Percentiles rank a stretch among this genome's conserved stretches.
Conservation (phyloP, 106 monocot genomes). For the Phalaenopsis equestris region DNA sequence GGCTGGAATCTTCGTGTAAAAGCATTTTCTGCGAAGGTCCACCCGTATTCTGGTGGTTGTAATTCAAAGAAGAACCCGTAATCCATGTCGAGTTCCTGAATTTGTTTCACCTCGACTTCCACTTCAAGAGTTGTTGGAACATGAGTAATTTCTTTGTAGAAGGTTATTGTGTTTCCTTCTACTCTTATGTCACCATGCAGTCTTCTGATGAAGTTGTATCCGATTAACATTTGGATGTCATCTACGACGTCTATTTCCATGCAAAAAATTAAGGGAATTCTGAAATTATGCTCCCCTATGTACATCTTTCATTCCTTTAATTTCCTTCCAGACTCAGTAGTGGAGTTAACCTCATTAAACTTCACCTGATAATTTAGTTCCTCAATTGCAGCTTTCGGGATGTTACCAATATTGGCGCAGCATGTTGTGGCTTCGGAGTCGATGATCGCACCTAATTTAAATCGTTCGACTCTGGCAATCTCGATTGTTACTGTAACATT, state of each 20-base stretch:
- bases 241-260: background rate
- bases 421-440: background rate
- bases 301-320: background rate
- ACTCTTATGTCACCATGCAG: no score
- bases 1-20: no score
- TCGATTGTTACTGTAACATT: background rate
- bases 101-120: no score
- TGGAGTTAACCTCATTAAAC: background rate
- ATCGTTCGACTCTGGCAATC: background rate
- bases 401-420: background rate
- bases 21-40: no score
- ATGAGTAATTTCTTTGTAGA: no score
- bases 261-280: background rate
- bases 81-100: no score
- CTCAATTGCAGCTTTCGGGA: background rate
- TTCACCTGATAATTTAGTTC: background rate
- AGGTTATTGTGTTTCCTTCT: no score
- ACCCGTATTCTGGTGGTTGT: no score
- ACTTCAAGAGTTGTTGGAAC: no score
- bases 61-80: no score
- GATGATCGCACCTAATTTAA: background rate
- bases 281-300: background rate
- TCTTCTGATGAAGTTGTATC: no score
- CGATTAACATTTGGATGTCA: background rate
- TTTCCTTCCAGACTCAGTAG: background rate